Conservation (phyloP, 1,139 yeast species). For the Candida glucosophila region DNA sequence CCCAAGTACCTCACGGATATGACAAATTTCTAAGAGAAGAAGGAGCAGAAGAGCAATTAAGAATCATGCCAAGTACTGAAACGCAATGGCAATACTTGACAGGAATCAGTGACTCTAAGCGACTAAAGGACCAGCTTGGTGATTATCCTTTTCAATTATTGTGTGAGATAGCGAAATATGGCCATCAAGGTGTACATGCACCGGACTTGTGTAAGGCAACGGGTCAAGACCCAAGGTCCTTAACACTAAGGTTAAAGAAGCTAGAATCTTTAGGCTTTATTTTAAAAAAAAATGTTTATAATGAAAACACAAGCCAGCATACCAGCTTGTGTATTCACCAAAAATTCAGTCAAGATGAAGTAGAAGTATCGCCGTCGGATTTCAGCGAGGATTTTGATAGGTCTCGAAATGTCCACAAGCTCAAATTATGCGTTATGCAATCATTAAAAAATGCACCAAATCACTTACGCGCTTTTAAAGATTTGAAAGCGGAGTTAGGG, state of each 20-base stretch:
- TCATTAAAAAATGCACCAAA: slow-evolving; percentile 59
- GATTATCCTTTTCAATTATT: slow-evolving; percentile 34
- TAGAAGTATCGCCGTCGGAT: slow-evolving; percentile 25
- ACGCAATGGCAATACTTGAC: slow-evolving; percentile 36
- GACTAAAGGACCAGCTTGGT: slow-evolving; percentile 25
- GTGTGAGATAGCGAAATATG: slow-evolving; percentile 46
- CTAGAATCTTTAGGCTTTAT: slow-evolving; percentile 43
- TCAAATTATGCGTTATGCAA: slow-evolving; percentile 36
- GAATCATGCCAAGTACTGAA: slow-evolving; percentile 27
- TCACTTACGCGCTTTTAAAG: slow-evolving; percentile 56
- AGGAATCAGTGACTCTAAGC: slow-evolving; percentile 26
- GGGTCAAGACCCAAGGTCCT: slow-evolving; percentile 65
- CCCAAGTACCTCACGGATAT: slow-evolving; percentile 13
- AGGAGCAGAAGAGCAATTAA: slow-evolving; percentile 10
- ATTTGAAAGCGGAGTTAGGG: slow-evolving; percentile 55
- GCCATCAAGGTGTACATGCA: slow-evolving; percentile 49
- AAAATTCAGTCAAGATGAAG: slow-evolving; percentile 29
- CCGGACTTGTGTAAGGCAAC: slow-evolving; percentile 47
- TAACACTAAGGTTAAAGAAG: slow-evolving; percentile 52
- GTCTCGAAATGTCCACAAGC: slow-evolving; percentile 22
- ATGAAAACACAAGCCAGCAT: slow-evolving; percentile 38
- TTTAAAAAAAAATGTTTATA: slow-evolving; percentile 28
- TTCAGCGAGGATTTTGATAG: slow-evolving; percentile 17
- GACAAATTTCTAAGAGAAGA: slow-evolving; percentile 11
- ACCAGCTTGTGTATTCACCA: slow-evolving; percentile 41